Evolutionary conservation across 768 basidiomycete species (phyloP), one percentile per base, ranked within the genome.

Genomic region (Termitomyces sp.): DNA sequence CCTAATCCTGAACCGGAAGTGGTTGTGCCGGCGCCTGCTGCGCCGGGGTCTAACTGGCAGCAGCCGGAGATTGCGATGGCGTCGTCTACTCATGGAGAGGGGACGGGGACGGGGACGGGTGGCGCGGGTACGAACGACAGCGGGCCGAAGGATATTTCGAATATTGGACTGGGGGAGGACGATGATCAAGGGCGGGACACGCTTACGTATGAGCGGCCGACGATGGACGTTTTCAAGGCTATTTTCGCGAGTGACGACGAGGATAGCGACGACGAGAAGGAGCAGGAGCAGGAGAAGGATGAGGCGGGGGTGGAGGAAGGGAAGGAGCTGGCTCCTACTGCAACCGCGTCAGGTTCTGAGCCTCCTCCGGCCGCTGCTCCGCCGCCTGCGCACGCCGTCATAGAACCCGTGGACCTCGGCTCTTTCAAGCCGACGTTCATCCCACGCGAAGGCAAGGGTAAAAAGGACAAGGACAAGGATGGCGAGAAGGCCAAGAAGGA

Each of bases 201-300:
- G 6, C 76, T 98, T 61, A 94, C 90, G 0, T 95, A 98, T 69
- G 78, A 90, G 64, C 81, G 90, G 40, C 96, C 97, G 2, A 76
- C 86, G 6, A 91, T 94, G 81, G 90, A 94, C 66, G 85, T 98
- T 45, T 99, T 98, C 79, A 97, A 96, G 69, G 94, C 96, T 3
- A 98, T 99, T 59, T 99, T 99, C 68, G 95, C 94, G 11, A 94
- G 91, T 71, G 92, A 93, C 59, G 92, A 93, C 46, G 94, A 96
- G 65, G 90, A 92, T 36, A 87, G 85, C 18, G 90, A 86, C 9
- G 86, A 86, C 2, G 92, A 93, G 3, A 79, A 77, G 1, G 75
- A 74, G 20, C 62, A 64, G 36, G 62, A 68, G 13, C 62, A 64
- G 36, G 62, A 68, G 13, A 26, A 26, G 26, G 26, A 26, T 26